Evolutionary conservation across 257 asterid genomes (phyloP).

Genomic region (Fraxinus anomala): DNA sequence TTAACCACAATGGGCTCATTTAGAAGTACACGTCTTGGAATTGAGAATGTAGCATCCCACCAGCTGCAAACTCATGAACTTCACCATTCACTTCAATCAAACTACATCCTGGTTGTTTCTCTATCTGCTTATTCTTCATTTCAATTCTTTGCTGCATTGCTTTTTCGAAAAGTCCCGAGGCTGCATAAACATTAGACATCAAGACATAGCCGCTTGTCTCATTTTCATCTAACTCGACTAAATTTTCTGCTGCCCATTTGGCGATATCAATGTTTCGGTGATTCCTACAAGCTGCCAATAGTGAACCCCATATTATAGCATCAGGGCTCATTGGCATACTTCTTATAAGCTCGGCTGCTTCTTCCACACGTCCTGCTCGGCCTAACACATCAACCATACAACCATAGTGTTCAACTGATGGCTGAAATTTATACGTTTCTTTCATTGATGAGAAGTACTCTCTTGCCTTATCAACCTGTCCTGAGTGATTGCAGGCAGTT

Average conservation of each 20-base stretch:
- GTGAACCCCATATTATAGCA: slow-evolving; percentile 60
- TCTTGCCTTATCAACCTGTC: slow-evolving; percentile 50
- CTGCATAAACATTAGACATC: slow-evolving; percentile 68
- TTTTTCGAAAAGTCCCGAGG: slow-evolving; percentile 40
- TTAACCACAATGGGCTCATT: neutral
- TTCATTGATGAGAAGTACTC: slow-evolving; percentile 47
- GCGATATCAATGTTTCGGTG: slow-evolving; percentile 47
- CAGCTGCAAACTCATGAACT: slow-evolving; percentile 64
- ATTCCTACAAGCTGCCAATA: slow-evolving; percentile 49
- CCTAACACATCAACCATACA: slow-evolving; percentile 71
- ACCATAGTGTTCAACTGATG: slow-evolving; percentile 62
- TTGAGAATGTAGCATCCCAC: slow-evolving; percentile 39
- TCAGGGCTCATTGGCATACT: slow-evolving; percentile 65
- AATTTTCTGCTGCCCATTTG: slow-evolving; percentile 49
- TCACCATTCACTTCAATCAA: slow-evolving; percentile 62
- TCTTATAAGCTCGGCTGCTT: slow-evolving; percentile 51
- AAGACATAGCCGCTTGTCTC: slow-evolving; percentile 57
- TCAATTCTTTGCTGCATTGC: slow-evolving; percentile 53
- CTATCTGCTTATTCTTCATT: slow-evolving; percentile 50
- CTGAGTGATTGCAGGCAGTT: slow-evolving; percentile 55
- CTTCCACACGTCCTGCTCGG: slow-evolving; percentile 63
- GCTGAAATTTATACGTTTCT: slow-evolving; percentile 40
- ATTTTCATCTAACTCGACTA: slow-evolving; percentile 47
- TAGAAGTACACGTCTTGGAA: slow-evolving; percentile 26
- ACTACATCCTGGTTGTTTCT: slow-evolving; percentile 69